A percentile compares a stretch with the other conserved stretches of the same genome.
Conservation (phyloP, 2,329 filamentous ascomycete species). For the Escovopsis weberi region DNA sequence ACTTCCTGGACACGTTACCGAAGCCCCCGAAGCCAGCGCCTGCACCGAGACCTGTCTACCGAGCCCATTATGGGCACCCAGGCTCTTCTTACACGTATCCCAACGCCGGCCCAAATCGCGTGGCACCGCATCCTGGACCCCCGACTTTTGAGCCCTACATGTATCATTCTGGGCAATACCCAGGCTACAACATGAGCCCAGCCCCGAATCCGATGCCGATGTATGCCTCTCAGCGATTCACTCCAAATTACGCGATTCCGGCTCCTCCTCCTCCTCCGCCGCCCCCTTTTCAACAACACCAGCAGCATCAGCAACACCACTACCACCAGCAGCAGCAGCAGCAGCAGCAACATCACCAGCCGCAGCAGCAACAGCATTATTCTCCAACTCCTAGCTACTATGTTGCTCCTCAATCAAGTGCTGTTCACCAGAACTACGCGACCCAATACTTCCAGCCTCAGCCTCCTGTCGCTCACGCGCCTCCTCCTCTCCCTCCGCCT, state of each 20-base stretch:
- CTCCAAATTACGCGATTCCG: constrained; percentile 5
- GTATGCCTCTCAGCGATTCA: constrained; percentile 14
- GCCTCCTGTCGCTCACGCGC: background rate
- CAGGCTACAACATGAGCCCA: constrained; percentile 10
- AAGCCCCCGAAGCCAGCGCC: constrained; percentile 30
- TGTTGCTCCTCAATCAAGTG: background rate
- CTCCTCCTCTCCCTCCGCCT: background rate
- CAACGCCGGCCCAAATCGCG: constrained; percentile 38
- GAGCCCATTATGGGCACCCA: constrained; percentile 11
- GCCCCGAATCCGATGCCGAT: constrained; percentile 5
- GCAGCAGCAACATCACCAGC: background rate
- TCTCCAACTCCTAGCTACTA: background rate
- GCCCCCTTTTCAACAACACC: constrained; percentile 2
- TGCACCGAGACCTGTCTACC: constrained; percentile 9
- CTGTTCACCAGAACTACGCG: background rate
- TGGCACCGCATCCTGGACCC: constrained; percentile 36
- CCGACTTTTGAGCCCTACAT: constrained; percentile 31
- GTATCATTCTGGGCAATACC: constrained; percentile 34
- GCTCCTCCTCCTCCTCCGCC: background rate
- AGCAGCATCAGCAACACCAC: constrained; percentile 6
- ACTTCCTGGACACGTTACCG: constrained; percentile 57
- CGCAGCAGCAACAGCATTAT: constrained; percentile 4
- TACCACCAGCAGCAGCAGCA: too few relatives aligned
- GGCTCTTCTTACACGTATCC: constrained; percentile 4
- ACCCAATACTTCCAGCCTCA: constrained; percentile 11